A percentile compares a stretch with the other conserved stretches of the same genome.
Conservation (phyloP, 345 rosid genomes). For the Adansonia digitata region DNA sequence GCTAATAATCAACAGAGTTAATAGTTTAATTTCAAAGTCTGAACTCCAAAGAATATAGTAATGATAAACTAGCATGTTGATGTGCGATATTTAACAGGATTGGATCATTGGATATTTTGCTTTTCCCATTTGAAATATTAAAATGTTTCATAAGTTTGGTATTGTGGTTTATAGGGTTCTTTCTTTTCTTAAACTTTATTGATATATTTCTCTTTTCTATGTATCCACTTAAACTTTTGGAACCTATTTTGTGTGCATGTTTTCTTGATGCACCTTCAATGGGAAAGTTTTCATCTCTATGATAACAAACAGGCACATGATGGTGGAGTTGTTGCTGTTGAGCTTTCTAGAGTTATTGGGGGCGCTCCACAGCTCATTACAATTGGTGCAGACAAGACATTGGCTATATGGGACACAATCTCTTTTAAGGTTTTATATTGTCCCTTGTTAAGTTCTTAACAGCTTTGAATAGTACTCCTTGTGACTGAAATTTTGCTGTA, state of each 20-base stretch:
- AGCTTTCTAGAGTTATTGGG: conserved; percentile 95
- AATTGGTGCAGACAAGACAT: conserved; percentile 94
- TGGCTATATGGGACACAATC: conserved; percentile 98
- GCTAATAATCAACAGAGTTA: background rate
- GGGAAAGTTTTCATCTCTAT: conserved; percentile 11
- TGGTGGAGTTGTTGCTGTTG: conserved; percentile 94
- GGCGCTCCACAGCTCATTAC: conserved; percentile 92
- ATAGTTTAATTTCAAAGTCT: background rate
- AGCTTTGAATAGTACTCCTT: conserved; percentile 3
- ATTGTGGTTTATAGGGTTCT: background rate
- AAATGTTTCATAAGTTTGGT: background rate
- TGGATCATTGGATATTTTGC: background rate
- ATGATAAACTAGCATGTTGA: background rate
- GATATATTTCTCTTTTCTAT: background rate
- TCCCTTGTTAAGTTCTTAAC: background rate
- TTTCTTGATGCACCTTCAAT: background rate
- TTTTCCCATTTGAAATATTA: background rate
- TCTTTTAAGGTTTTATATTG: conserved; percentile 73
- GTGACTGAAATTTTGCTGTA: conserved; percentile 7
- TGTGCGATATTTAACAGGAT: background rate
- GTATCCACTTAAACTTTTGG: background rate
- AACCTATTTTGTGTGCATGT: background rate
- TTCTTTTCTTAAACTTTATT: background rate
- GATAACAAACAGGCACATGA: conserved; percentile 75
- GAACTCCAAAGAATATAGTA: background rate